A percentile compares a stretch with the other conserved stretches of the same genome.
Evolutionary conservation across 495 filamentous ascomycete species (phyloP).

Genomic region (Trypethelium eluteriae): DNA sequence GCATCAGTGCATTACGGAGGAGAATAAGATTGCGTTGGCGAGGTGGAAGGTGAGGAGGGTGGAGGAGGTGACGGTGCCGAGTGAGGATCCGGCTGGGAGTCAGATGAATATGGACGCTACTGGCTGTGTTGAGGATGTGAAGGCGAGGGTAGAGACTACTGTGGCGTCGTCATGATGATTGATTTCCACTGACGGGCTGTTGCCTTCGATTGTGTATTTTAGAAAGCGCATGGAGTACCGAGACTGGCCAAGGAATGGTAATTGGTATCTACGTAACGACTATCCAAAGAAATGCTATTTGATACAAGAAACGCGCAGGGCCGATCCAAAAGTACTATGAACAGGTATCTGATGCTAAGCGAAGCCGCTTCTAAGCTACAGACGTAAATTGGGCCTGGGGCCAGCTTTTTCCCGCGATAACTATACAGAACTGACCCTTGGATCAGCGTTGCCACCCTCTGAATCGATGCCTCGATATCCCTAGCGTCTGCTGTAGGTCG

Average conservation of each 20-base stretch:
- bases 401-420: background rate
- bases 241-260: background rate
- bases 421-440: background rate
- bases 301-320: background rate
- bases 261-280: background rate
- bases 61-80: background rate
- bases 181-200: background rate
- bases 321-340: background rate
- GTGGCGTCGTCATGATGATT: background rate
- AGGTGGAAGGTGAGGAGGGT: background rate
- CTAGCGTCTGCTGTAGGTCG: background rate
- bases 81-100: background rate
- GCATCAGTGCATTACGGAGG: background rate
- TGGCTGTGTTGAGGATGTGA: background rate
- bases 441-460: background rate
- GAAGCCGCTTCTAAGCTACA: background rate
- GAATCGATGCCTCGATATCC: background rate
- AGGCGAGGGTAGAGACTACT: background rate
- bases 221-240: background rate
- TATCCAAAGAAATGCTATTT: background rate
- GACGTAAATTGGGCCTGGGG: background rate
- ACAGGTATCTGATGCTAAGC: slow-evolving; percentile 6
- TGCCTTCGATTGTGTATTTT: background rate
- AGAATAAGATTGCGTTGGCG: background rate
- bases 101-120: background rate